A percentile compares a stretch with the other conserved stretches of the same genome.
These are phyloP conservation scores for Russula earlei DNA, from an alignment of 768 basidiomycete genomes.

Conservation along the genomic window DNA sequence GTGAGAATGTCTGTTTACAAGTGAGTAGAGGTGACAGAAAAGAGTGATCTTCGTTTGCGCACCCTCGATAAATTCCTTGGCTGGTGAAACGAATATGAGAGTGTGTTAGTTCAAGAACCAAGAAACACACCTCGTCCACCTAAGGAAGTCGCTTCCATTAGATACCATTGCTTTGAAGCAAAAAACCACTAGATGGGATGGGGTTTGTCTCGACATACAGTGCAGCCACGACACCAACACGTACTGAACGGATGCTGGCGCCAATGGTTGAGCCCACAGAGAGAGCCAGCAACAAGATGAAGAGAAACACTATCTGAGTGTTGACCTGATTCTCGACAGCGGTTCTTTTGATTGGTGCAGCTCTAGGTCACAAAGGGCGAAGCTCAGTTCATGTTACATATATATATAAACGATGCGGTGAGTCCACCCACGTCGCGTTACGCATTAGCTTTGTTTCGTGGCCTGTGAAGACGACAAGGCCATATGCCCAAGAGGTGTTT, in stretches of 20 bases:
- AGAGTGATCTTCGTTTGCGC: conserved; percentile 1
- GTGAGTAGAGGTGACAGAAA: not conserved
- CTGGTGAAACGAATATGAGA: conserved; percentile 29
- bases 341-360: conserved; percentile 93
- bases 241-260: conserved; percentile 71
- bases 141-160: conserved; percentile 53
- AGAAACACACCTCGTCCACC: conserved; percentile 45
- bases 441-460: conserved; percentile 99
- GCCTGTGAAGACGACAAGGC: conserved; percentile 87
- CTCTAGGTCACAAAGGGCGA: conserved; percentile 36
- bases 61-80: conserved; percentile 80
- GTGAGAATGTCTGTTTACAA: conserved; percentile 74
- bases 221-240: conserved; percentile 22
- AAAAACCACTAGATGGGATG: conserved; percentile 65
- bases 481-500: conserved; percentile 96
- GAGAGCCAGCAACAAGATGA: conserved; percentile 75
- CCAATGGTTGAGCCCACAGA: conserved; percentile 91
- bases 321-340: conserved; percentile 96
- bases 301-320: conserved; percentile 90
- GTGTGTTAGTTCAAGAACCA: not conserved
- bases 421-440: conserved; percentile 78
- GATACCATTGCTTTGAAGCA: conserved; percentile 83
- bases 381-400: not conserved
- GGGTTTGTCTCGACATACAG: not conserved
- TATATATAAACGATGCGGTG: not conserved